phyloP scores from a whole-genome alignment of 495 filamentous ascomycete species.

The Penicillium alfredii region DNA sequence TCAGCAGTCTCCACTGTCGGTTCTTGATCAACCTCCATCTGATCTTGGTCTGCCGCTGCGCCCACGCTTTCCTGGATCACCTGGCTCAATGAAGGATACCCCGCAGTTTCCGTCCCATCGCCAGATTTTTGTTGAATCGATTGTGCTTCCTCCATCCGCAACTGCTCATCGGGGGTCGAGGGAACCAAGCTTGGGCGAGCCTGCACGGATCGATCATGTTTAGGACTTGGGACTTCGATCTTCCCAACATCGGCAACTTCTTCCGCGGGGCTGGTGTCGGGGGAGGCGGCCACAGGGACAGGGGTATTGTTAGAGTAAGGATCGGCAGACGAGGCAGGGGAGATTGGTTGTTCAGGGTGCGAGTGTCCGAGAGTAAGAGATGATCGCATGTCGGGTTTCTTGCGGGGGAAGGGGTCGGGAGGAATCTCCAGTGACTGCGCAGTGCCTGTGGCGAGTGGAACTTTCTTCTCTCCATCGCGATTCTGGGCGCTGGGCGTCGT shows the following conservation, averaged over 20 bases:
- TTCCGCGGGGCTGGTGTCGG: slow-evolving; percentile 39
- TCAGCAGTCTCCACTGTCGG: slow-evolving; percentile 7
- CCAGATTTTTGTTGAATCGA: slow-evolving; percentile 28
- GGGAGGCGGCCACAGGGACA: slow-evolving; percentile 30
- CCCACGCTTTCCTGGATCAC: slow-evolving; percentile 23
- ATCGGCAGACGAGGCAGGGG: slow-evolving; percentile 39
- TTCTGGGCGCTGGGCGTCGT: slow-evolving; percentile 22
- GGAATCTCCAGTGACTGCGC: slow-evolving; percentile 16
- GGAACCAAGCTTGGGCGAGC: slow-evolving; percentile 25
- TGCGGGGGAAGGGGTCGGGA: slow-evolving; percentile 11
- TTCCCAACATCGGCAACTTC: slow-evolving; percentile 24
- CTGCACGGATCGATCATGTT: slow-evolving; percentile 17
- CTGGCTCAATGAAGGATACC: slow-evolving; percentile 16
- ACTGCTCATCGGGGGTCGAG: slow-evolving; percentile 45
- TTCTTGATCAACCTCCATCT: slow-evolving; percentile 20
- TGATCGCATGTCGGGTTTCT: slow-evolving; percentile 28
- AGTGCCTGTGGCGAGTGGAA: slow-evolving; percentile 8
- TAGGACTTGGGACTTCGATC: slow-evolving; percentile 20
- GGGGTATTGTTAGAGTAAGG: slow-evolving; percentile 42
- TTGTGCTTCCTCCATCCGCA: slow-evolving; percentile 45
- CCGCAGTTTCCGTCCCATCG: slow-evolving; percentile 9
- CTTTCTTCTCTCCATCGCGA: slow-evolving; percentile 14
- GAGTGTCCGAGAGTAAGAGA: slow-evolving; percentile 30
- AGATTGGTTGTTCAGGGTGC: slow-evolving; percentile 35
- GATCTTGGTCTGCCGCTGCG: slow-evolving; percentile 13